A percentile compares a stretch with the other conserved stretches of the same genome.
These are phyloP conservation scores for Austroboletus eburneus DNA, from an alignment of 768 basidiomycete genomes.

Conservation along the genomic window DNA sequence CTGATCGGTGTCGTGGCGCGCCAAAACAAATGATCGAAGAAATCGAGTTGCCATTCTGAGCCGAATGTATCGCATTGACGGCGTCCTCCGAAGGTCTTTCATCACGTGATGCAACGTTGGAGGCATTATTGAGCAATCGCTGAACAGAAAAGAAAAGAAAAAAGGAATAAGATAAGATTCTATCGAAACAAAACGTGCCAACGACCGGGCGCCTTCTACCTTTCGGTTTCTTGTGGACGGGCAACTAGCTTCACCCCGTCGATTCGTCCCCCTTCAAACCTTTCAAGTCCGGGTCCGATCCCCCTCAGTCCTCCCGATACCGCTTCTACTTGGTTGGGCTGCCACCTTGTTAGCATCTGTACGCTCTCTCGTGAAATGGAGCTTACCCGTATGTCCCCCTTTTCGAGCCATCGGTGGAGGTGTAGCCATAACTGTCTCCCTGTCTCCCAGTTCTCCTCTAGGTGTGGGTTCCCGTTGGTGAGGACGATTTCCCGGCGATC, in stretches of 20 bases:
- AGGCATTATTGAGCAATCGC: slow-evolving; percentile 20
- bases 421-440: slow-evolving; percentile 30
- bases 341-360: slow-evolving; percentile 1
- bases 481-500: slow-evolving; percentile 30
- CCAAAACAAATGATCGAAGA: slow-evolving; percentile 28
- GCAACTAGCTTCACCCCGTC: slow-evolving; percentile 44
- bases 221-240: slow-evolving; percentile 41
- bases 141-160: slow-evolving; percentile 11
- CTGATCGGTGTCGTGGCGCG: slow-evolving; percentile 26
- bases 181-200: slow-evolving; percentile 17
- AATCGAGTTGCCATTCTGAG: slow-evolving; percentile 30
- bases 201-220: slow-evolving; percentile 25
- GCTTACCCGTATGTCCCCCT: slow-evolving; percentile 30
- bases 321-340: slow-evolving; percentile 44
- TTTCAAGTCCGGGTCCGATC: slow-evolving; percentile 39
- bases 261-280: slow-evolving; percentile 38
- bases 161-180: slow-evolving; percentile 21
- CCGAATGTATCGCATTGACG: slow-evolving; percentile 30
- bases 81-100: slow-evolving; percentile 27
- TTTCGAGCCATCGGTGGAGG: slow-evolving; percentile 27
- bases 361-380: neutral
- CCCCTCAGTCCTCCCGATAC: slow-evolving; percentile 41
- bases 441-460: slow-evolving; percentile 32
- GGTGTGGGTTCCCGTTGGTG: slow-evolving; percentile 31
- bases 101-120: slow-evolving; percentile 13